phyloP scores from a whole-genome alignment of 768 basidiomycete genomes.

The Trametopsis cervina region DNA sequence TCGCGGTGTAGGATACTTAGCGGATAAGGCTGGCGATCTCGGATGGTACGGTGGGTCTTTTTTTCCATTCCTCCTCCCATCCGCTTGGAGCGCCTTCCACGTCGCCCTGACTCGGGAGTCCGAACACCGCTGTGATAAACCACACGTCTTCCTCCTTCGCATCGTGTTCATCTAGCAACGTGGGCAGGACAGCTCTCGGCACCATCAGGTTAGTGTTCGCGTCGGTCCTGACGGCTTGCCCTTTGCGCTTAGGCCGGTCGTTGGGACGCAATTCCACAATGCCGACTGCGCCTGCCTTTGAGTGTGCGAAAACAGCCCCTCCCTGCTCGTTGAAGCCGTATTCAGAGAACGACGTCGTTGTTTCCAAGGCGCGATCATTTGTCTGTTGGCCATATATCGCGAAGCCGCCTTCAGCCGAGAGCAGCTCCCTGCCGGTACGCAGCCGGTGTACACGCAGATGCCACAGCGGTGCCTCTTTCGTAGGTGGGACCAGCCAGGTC shows the following conservation, averaged over 20 bases:
- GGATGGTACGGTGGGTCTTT: slow-evolving; percentile 34
- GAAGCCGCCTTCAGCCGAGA: slow-evolving; percentile 63
- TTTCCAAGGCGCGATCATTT: slow-evolving; percentile 53
- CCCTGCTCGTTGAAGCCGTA: slow-evolving; percentile 46
- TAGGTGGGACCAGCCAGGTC: slow-evolving; percentile 69
- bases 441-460: slow-evolving; percentile 66
- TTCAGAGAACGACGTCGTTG: slow-evolving; percentile 15
- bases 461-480: slow-evolving; percentile 50
- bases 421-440: slow-evolving; percentile 40
- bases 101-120: slow-evolving; percentile 36
- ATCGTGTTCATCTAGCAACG: slow-evolving; percentile 43
- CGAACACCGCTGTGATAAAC: slow-evolving; percentile 65
- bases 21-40: slow-evolving; percentile 27
- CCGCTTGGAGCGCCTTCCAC: slow-evolving; percentile 32
- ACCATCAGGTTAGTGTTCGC: slow-evolving; percentile 69
- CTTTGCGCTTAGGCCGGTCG: slow-evolving; percentile 22
- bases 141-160: slow-evolving; percentile 38
- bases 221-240: slow-evolving; percentile 53
- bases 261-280: slow-evolving; percentile 41
- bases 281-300: slow-evolving; percentile 56
- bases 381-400: slow-evolving; percentile 62
- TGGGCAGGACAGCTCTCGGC: slow-evolving; percentile 61
- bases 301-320: slow-evolving; percentile 44
- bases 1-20: too few relatives aligned
- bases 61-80: slow-evolving; percentile 44